Percentiles rank a stretch among this genome's conserved stretches.
Evolutionary conservation across 208 protist genomes (phyloP).

Genomic region (Acanthamoeba royreba): DNA sequence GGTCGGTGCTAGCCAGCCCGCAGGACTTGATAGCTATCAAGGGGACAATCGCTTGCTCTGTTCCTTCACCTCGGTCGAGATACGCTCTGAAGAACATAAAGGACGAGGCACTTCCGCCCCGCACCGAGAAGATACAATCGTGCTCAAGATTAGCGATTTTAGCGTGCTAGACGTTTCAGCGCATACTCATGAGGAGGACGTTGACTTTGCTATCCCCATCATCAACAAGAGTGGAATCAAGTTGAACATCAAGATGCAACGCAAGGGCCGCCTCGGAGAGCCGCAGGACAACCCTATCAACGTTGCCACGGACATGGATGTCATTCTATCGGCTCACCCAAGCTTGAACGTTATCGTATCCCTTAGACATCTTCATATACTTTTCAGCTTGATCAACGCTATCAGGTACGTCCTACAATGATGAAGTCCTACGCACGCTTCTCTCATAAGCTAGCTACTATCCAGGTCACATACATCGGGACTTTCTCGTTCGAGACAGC

Average conservation of each 20-base stretch:
- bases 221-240: neutral
- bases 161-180: neutral
- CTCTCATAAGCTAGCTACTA: no score
- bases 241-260: neutral
- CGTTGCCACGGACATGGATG: neutral
- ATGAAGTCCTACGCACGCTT: no score
- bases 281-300: no score
- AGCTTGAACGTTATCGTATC: neutral
- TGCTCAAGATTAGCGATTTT: neutral
- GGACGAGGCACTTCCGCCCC: no score
- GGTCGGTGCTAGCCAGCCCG: neutral
- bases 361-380: neutral
- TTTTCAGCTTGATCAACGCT: neutral
- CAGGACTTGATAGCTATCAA: neutral
- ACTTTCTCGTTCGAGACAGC: no score
- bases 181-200: neutral
- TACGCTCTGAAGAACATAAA: neutral
- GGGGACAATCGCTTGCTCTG: neutral
- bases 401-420: no score
- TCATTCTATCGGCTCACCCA: neutral
- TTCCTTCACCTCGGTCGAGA: neutral
- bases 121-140: neutral
- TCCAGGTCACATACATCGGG: no score
- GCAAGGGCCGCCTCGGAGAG: neutral
- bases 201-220: neutral